Evolutionary conservation across 2,329 filamentous ascomycete species (phyloP).

Genomic region (Cladosporium colombiae): DNA sequence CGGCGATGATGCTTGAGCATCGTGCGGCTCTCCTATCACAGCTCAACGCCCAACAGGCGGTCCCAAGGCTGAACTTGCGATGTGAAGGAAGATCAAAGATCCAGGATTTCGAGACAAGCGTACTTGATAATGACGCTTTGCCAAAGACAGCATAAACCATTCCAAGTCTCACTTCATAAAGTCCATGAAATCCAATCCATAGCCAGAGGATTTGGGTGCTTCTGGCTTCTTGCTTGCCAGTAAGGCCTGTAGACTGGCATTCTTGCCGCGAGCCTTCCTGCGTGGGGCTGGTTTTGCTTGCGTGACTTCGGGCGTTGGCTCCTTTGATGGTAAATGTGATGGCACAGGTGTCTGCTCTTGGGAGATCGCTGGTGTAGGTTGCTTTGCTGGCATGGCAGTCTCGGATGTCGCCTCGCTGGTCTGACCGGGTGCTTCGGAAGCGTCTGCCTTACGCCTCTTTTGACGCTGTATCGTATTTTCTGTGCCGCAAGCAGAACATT

Average conservation of each 20-base stretch:
- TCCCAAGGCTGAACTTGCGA: background rate
- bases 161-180: conserved; percentile 18
- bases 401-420: background rate
- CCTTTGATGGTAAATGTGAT: background rate
- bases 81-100: background rate
- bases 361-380: background rate
- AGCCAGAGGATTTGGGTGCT: conserved; percentile 12
- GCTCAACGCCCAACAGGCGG: background rate
- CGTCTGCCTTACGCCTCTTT: background rate
- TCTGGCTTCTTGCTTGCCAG: conserved; percentile 14
- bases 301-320: background rate
- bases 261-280: conserved; percentile 18
- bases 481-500: conserved; percentile 16
- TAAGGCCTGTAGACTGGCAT: conserved; percentile 18
- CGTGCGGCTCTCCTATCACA: background rate
- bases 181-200: conserved; percentile 21
- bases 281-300: conserved; percentile 7
- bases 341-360: background rate
- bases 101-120: background rate
- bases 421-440: too few species aligned
- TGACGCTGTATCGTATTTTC: conserved; percentile 2
- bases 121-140: background rate
- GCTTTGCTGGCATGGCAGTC: background rate
- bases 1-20: background rate
- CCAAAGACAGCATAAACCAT: too few species aligned